phyloP scores from a whole-genome alignment of 2,329 filamentous ascomycete genomes.

The Cladosporium sp. region DNA sequence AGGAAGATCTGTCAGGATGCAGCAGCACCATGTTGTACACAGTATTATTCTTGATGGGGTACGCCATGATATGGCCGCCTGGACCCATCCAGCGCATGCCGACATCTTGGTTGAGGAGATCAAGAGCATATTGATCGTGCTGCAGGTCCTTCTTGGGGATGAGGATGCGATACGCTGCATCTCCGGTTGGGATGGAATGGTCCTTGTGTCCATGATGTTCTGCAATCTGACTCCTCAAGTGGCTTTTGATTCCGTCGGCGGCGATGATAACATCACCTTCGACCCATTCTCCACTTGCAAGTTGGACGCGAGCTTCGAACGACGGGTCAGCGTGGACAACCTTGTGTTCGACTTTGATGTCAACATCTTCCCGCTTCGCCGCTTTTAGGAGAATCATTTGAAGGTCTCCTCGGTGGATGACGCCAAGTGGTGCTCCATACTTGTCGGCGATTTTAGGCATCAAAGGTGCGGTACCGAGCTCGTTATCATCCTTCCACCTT shows the following conservation, averaged over 20 bases:
- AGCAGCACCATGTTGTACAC: constrained; percentile 20
- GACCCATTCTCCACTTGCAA: constrained; percentile 24
- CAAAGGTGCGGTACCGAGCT: constrained; percentile 14
- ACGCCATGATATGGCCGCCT: constrained; percentile 18
- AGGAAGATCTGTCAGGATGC: constrained; percentile 12
- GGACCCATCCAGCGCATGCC: constrained; percentile 18
- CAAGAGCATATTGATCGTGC: constrained; percentile 29
- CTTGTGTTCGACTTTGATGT: constrained; percentile 31
- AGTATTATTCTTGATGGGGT: constrained; percentile 16
- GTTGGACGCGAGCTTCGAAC: constrained; percentile 17
- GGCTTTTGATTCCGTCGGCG: constrained; percentile 53
- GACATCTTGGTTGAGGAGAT: constrained; percentile 11
- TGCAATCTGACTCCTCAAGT: constrained; percentile 42
- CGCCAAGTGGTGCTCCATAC: constrained; percentile 44
- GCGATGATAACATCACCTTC: constrained; percentile 50
- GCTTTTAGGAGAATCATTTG: constrained; percentile 44
- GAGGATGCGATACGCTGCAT: constrained; percentile 54
- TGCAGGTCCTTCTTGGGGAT: constrained; percentile 44
- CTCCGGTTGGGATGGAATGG: constrained; percentile 46
- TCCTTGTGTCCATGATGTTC: constrained; percentile 35
- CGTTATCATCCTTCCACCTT: constrained; percentile 14
- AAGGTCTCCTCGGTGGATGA: constrained; percentile 51
- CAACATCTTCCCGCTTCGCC: constrained; percentile 42
- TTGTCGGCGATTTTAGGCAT: constrained; percentile 13
- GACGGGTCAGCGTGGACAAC: constrained; percentile 15